Percentiles rank a stretch among this genome's conserved stretches.
Conservation (phyloP, 73 alveolate genomes). For the Breviolum minutum region DNA sequence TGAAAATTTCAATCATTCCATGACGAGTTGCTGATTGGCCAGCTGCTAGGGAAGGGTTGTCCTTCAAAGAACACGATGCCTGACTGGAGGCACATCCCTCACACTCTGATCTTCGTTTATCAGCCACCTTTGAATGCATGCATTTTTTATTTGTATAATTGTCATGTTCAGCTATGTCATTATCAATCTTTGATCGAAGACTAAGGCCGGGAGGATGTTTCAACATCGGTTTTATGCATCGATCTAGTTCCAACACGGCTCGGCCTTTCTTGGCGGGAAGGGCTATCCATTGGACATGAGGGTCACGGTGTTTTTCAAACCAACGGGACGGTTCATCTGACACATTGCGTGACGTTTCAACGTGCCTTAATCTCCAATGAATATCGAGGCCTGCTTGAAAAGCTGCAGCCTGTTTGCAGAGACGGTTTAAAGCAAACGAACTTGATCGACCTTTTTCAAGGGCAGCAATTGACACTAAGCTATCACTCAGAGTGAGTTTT, state of each 20-base stretch:
- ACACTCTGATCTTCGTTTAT: too few species aligned
- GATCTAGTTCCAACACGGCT: background rate
- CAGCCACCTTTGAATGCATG: too few species aligned
- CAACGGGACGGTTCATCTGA: conserved; percentile 34
- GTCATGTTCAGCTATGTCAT: background rate
- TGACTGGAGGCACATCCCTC: background rate
- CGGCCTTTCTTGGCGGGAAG: background rate
- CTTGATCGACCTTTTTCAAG: background rate
- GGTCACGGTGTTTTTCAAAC: background rate
- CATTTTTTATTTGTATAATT: background rate
- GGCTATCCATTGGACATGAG: background rate
- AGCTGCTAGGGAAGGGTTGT: background rate
- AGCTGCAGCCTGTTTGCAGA: background rate
- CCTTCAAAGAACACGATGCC: background rate
- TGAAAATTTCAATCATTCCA: background rate
- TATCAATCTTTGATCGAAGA: background rate
- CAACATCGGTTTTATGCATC: background rate
- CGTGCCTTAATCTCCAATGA: conserved; percentile 17
- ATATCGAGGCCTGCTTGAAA: conserved; percentile 7
- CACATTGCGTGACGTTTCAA: conserved; percentile 22
- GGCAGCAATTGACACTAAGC: background rate
- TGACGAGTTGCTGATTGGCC: background rate
- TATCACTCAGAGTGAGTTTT: conserved; percentile 19
- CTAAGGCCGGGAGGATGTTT: too few species aligned
- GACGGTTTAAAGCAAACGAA: background rate